Evolutionary conservation across 2,329 filamentous ascomycete genomes (phyloP), one percentile per base, ranked within the genome.

Genomic region (Diplodia sapinea): DNA sequence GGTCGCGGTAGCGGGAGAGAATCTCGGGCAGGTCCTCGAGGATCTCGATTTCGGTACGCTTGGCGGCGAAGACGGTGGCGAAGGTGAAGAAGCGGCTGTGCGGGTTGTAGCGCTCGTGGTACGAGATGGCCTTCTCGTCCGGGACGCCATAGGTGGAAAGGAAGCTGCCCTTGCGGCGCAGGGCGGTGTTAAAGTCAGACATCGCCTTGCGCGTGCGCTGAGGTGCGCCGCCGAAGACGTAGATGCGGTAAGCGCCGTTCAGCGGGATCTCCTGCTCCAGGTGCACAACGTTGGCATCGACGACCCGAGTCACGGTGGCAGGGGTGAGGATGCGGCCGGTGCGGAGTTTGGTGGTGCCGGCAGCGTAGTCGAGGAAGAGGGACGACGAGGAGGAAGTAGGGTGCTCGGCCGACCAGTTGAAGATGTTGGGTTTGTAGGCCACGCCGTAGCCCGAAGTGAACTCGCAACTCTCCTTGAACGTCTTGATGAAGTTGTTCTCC

Each of bases 401-500:
- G 79, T 97, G 93, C 3, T 82, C 82, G 0, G 43, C 3, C 11
- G 90, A 91, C 92, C 93, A 96, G 81, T 96, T 97, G 79, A 96
- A 85, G 36, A 86, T 80, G 79, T 96, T 97, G 65, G 91, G 85
- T 71, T 89, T 86, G 82, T 97, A 97, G 36, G 89, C 90, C 26
- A 97, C 93, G 69, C 94, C 94, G 77, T 96, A 97, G 68, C 94
- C 94, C 71, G 91, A 93, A 12, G 93, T 97, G 79, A 97, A 96
- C 75, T 95, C 93, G 82, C 93, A 97, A 36, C 89, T 88, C 68
- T 92, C 91, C 78, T 97, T 97, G 84, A 97, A 97, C 0, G 90
- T 93, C 81, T 90, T 90, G 76, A 96, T 88, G 76, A 97, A 97
- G 12, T 91, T 88, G 74, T 94, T 94, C 68, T 92, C 89, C 56